Evolutionary conservation across 2,329 filamentous ascomycete genomes (phyloP), one percentile per base, ranked within the genome.

Genomic region (Ascochyta rabiei): DNA sequence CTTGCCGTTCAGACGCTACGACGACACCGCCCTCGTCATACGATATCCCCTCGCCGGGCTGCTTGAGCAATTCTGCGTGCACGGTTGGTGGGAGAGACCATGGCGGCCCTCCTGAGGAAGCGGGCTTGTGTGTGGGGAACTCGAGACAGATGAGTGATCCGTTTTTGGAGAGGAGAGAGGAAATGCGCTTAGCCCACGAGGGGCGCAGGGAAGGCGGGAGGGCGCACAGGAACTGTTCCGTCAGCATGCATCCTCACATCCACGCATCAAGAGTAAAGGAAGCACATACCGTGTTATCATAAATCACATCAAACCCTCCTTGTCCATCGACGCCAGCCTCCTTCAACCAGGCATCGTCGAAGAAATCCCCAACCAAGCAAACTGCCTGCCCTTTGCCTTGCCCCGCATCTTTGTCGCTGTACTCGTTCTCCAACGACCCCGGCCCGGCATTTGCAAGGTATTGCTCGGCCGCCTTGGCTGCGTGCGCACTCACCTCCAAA

Each of bases 111-210:
- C 81, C 81, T 9, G 82, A 80, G 10, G 79, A 79, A 9, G 87
- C 82, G 37, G 85, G 81, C 72, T 93, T 95, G 57, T 84, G 82
- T 1, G 88, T 86, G 9, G 91, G 91, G 71, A 89, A 96, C 71
- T 96, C 91, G 57, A 96, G 82, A 75, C 85, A 87, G 43, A 88
- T 78, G 48, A 88, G 76, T 43, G 78, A 75, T 6, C 84, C 84
- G 3, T 72, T 73, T 1, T 79, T 74, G 13, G 80, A 75, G 10
- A 88, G 79, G 7, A 88, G 76, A 49, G 82, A 74, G 4, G 77
- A 78, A 70, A 84, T 82, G 18, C 84, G 79, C 15, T 77, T 72
- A 2, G 85, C 81, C 85, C 86, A 88, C 21, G 74, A 66, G 0
- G 84, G 80, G n/a, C 85, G 79, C 53, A 86, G 70, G 0, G 75